Percentiles rank a stretch among this genome's conserved stretches.
Evolutionary conservation across 441 rosid genomes (phyloP).

Genomic region (Brassica balearica): DNA sequence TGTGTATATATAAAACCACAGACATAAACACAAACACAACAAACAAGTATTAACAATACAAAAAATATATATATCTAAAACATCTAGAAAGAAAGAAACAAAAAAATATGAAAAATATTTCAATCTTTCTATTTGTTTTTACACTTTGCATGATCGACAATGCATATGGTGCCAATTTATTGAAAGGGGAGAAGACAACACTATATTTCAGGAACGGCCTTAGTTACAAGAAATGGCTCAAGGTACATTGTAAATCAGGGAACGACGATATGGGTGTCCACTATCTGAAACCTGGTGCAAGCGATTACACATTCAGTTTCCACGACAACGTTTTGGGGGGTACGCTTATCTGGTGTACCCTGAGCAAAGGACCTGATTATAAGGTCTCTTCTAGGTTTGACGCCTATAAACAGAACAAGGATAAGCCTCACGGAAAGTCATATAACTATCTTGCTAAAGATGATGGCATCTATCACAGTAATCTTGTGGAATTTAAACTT

Average conservation of each 20-base stretch:
- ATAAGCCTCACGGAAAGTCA: background rate
- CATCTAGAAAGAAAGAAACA: constrained; percentile 21
- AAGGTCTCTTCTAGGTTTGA: constrained; percentile 9
- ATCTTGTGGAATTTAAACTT: background rate
- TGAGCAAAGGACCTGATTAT: constrained; percentile 33
- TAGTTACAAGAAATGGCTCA: constrained; percentile 33
- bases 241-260: constrained; percentile 31
- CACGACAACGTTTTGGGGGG: background rate
- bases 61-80: background rate
- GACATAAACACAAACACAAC: background rate
- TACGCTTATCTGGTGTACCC: constrained; percentile 25
- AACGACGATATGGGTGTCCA: background rate
- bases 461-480: constrained; percentile 39
- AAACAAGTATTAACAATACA: background rate
- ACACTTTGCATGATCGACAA: constrained; percentile 26
- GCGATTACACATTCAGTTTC: background rate
- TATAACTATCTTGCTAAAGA: constrained; percentile 25
- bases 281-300: background rate
- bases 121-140: constrained; percentile 32
- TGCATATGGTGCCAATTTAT: constrained; percentile 14
- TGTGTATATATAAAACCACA: background rate
- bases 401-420: constrained; percentile 19
- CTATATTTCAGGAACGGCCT: constrained; percentile 16
- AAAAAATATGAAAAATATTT: constrained; percentile 13
- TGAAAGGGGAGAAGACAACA: constrained; percentile 8